These are phyloP conservation scores for Puccinia novopanici DNA, from an alignment of 1,284 basidiomycete genomes.

Conservation along the genomic window DNA sequence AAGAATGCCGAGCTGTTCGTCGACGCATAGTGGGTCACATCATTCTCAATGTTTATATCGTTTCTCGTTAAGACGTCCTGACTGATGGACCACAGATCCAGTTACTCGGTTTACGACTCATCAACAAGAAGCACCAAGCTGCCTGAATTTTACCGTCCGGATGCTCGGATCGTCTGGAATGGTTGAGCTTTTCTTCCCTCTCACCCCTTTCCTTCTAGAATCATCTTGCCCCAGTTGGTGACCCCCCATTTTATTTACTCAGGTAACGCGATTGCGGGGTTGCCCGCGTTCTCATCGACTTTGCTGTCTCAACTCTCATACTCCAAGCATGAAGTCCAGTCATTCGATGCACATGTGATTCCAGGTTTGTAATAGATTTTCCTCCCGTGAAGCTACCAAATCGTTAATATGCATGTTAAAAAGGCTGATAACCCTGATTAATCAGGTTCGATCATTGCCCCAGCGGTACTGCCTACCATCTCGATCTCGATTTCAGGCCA, in stretches of 20 bases:
- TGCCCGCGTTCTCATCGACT: conserved; percentile 9
- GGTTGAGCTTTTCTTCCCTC: conserved; percentile 14
- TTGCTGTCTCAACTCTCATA: conserved; percentile 39
- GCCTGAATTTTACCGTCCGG: conserved; percentile 31
- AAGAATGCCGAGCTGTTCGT: conserved; percentile 36
- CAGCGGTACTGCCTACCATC: conserved; percentile 18
- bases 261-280: conserved; percentile 30
- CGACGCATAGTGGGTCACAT: conserved; percentile 30
- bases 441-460: conserved; percentile 19
- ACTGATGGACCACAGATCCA: conserved; percentile 26
- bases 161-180: conserved; percentile 47
- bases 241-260: neutral
- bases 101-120: conserved; percentile 44
- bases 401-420: too few species aligned
- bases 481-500: conserved; percentile 30
- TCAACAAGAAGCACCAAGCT: conserved; percentile 4
- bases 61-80: neutral
- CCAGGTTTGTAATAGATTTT: conserved; percentile 1
- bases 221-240: neutral
- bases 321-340: conserved; percentile 47
- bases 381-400: neutral
- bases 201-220: neutral
- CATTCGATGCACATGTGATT: conserved; percentile 38
- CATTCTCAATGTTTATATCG: neutral
- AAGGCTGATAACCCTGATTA: too few species aligned